phyloP scores from a whole-genome alignment of 345 rosid species.

The Acer saccharum region DNA sequence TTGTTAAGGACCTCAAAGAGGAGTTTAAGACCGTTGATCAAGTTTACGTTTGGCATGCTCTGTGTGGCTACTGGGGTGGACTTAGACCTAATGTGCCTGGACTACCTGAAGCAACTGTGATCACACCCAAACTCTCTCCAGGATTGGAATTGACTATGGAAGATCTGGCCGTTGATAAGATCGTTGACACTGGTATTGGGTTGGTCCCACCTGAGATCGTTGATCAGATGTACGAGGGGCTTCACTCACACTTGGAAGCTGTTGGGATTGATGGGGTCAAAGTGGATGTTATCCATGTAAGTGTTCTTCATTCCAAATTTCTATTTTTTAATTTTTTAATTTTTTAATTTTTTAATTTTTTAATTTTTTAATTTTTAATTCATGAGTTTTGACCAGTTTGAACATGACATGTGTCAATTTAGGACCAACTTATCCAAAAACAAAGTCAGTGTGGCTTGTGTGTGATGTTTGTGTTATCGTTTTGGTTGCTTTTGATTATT shows the following conservation, averaged over 20 bases:
- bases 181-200: constrained; percentile 68
- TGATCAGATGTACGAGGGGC: constrained; percentile 75
- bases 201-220: constrained; percentile 69
- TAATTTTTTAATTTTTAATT: too few species aligned
- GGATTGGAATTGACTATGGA: constrained; percentile 80
- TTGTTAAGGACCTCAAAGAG: constrained; percentile 73
- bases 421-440: background rate
- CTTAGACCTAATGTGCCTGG: constrained; percentile 71
- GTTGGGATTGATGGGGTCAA: constrained; percentile 96
- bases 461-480: too few species aligned
- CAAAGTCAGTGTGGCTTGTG: too few species aligned
- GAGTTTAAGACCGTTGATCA: constrained; percentile 74
- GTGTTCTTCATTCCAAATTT: constrained; percentile 15
- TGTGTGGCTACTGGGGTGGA: constrained; percentile 99
- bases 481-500: constrained; percentile 16
- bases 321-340: background rate
- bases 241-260: constrained; percentile 71
- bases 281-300: constrained; percentile 96
- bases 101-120: constrained; percentile 47
- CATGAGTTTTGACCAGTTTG: too few species aligned
- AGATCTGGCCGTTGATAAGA: constrained; percentile 95
- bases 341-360: background rate
- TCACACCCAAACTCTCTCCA: constrained; percentile 63
- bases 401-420: background rate
- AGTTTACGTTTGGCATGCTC: constrained; percentile 95